Base-by-base conservation (phyloP, 257 asterid genomes). In the Leonotis leonurus region DNA sequence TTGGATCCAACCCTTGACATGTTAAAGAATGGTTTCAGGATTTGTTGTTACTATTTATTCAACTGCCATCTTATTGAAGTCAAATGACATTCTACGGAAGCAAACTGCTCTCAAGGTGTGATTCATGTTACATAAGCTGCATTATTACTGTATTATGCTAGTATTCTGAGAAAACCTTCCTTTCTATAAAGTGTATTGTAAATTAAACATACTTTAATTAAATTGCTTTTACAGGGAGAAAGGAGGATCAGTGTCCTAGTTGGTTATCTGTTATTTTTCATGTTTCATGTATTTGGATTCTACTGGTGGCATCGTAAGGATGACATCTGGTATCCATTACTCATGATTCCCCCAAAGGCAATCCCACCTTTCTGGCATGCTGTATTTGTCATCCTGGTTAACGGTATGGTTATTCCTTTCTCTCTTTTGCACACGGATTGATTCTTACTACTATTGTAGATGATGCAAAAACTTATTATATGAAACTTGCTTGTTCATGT, bases 321-420 rank as follows among this genome's bases (percentile, higher is more conserved):
- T 62, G 90, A 81, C 59, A 69, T 87, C 62, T 81, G 81, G 62
- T 79, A 80, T 61, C 90, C 95, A 14, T 73, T 90, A 26, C 73
- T 85, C 68, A 80, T 90, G 97, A 71, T 87, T 66, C 97, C 97
- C 72, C 95, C 90, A 1, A 85, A 80, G 70, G 75, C 86, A 39
- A 76, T 87, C 67, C 97, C 97, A 49, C 96, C 96, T 60, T 87
- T 90, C 72, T 90, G 95, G 97, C 96, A 87, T 71, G 96, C 96
- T 50, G 45, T 85, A 43, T 90, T 78, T 78, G 64, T 87, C 73
- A 80, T 87, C 76, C 76, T 90, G 58, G 84, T 90, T 62, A 90
- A 90, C 21, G 97, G 97, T 90, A 77, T 65, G 77, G 35, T 6
- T 57, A n/a, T 64, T 60, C 14, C 51, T 56, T 37, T 43, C 70